Conservation (phyloP, 768 basidiomycete genomes). For the Suillus ampliporus region DNA sequence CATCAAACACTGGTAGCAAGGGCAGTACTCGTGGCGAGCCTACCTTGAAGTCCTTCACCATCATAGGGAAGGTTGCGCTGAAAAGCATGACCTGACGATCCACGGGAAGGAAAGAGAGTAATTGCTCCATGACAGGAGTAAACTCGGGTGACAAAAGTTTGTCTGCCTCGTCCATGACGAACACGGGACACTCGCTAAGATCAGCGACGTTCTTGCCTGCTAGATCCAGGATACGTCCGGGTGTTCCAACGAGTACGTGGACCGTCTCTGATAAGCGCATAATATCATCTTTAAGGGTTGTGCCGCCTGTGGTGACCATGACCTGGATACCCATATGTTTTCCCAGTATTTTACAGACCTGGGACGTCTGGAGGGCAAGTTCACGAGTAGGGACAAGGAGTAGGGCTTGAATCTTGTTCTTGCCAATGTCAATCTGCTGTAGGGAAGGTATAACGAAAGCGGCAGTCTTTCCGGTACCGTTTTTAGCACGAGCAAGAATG, state of each 20-base stretch:
- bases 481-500: constrained; percentile 93
- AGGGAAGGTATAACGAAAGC: constrained; percentile 98
- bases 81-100: constrained; percentile 98
- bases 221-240: constrained; percentile 94
- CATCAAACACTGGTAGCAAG: constrained; percentile 22
- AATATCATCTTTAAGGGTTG: constrained; percentile 98
- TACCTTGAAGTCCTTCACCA: constrained; percentile 99
- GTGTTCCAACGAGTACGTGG: constrained; percentile 96
- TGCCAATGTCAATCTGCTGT: constrained; percentile 85
- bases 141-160: constrained; percentile 98
- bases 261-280: constrained; percentile 87
- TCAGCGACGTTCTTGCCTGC: constrained; percentile 94
- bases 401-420: constrained; percentile 92
- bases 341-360: constrained; percentile 96
- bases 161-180: constrained; percentile 99
- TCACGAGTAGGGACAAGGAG: constrained; percentile 99
- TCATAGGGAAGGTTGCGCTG: constrained; percentile 98
- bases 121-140: constrained; percentile 96
- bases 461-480: constrained; percentile 97
- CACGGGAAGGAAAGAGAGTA: constrained; percentile 82
- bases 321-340: constrained; percentile 96
- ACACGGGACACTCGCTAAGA: constrained; percentile 91
- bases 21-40: background rate
- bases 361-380: constrained; percentile 96
- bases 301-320: constrained; percentile 99